Evolutionary conservation across 202 grass and related monocot genomes (phyloP), one percentile per base, ranked within the genome.

Genomic region (Dendrocalamus latiflorus): DNA sequence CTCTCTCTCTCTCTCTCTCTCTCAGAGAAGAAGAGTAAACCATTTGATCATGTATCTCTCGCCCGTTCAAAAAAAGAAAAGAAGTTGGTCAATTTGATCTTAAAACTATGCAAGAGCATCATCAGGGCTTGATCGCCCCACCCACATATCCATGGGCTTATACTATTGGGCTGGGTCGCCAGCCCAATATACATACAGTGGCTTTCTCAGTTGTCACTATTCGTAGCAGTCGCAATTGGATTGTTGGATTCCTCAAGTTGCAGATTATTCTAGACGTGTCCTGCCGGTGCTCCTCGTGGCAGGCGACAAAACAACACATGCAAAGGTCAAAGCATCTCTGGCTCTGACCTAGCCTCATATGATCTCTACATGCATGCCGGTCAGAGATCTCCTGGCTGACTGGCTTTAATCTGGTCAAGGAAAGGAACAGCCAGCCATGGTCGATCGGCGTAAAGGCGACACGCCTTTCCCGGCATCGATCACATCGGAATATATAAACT

Each of bases 301-400:
- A n/a, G n/a, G n/a, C n/a, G n/a, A n/a, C n/a, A n/a, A n/a, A n/a
- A n/a, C n/a, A n/a, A 20, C 14, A 26, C 22, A 72, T 11, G 43
- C 51, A 25, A 65, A 45, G 53, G 65, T 47, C 65, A 34, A 65
- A 65, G 44, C 58, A 83, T 74, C 69, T 65, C 57, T n/a, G n/a
- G n/a, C n/a, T n/a, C n/a, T n/a, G n/a, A n/a, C n/a, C n/a, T n/a
- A n/a, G n/a, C n/a, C n/a, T n/a, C n/a, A n/a, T n/a, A n/a, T n/a
- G n/a, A 18, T 0, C 3, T 36, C 30, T 3, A 1, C 6, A 9
- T 0, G 7, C 51, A 7, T 14, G 22, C 44, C 21, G 44, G 80
- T 65, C 80, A 83, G 65, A 74, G 67, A 58, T 72, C 44, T 50
- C 15, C 30, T 17, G 44, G 34, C 45, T 7, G 12, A 49, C 25